Evolutionary conservation across 2,329 filamentous ascomycete species (phyloP).

Genomic region (Alternaria atra): DNA sequence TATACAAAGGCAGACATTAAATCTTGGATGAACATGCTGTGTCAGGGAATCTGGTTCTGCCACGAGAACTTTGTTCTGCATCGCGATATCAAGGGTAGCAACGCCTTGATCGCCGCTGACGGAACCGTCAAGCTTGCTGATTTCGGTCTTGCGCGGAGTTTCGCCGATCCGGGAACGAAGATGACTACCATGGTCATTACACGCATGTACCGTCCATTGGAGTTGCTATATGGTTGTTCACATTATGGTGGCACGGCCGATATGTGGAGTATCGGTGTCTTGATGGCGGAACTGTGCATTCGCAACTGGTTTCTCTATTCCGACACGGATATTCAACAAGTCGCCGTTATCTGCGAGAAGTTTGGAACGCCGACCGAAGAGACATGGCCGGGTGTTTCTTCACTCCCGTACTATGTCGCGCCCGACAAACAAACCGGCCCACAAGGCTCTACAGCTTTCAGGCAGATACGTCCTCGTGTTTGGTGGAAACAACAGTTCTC

Average conservation of each 20-base stretch:
- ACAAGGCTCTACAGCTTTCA: slow-evolving; percentile 52
- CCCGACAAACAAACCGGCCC: slow-evolving; percentile 55
- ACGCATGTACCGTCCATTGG: slow-evolving; percentile 93
- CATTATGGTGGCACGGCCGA: slow-evolving; percentile 93
- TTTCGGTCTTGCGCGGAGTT: slow-evolving; percentile 91
- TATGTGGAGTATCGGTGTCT: slow-evolving; percentile 90
- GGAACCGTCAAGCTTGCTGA: slow-evolving; percentile 95
- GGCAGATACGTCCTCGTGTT: slow-evolving; percentile 71
- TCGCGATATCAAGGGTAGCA: slow-evolving; percentile 99
- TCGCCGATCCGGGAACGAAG: slow-evolving; percentile 83
- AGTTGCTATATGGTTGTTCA: slow-evolving; percentile 88
- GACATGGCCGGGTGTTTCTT: slow-evolving; percentile 91
- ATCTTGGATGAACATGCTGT: slow-evolving; percentile 98
- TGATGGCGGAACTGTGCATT: slow-evolving; percentile 90
- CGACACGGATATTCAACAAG: slow-evolving; percentile 85
- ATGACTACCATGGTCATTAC: slow-evolving; percentile 98
- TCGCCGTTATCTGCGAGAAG: slow-evolving; percentile 81
- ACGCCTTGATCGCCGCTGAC: slow-evolving; percentile 90
- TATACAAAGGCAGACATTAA: slow-evolving; percentile 94
- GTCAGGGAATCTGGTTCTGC: slow-evolving; percentile 92
- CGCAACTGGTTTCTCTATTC: slow-evolving; percentile 85
- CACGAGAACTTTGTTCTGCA: slow-evolving; percentile 94
- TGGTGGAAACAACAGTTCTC: slow-evolving; percentile 81
- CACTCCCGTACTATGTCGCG: slow-evolving; percentile 81
- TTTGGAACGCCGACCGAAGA: slow-evolving; percentile 93